Base-by-base conservation (phyloP, 2,329 filamentous ascomycete species). In the Colletotrichum karsti region DNA sequence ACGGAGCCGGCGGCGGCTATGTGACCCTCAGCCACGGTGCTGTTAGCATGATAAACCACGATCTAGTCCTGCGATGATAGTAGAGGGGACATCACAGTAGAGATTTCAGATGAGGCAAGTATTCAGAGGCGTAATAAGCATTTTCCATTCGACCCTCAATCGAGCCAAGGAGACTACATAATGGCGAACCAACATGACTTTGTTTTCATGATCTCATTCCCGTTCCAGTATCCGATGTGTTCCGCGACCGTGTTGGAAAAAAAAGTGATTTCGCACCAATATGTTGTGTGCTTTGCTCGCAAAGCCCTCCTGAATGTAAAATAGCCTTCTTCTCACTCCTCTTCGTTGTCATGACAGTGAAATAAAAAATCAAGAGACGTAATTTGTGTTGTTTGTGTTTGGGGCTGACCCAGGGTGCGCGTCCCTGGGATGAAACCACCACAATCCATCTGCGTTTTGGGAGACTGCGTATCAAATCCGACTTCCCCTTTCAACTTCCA, bases 171-270 rank as follows among this genome's bases (percentile, higher is more conserved):
- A 67, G 44, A 67, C 53, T 64, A 67, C 65, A 67, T 54, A 26
- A 20, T 64, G 60, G 46, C 65, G 64, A 67, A 64, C 53, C 60
- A 67, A 67, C 60, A 67, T 67, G 60, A 48, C 24, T 56, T n/a
- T 41, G 18, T 39, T 54, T 41, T 67, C 65, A 59, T 67, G 37
- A 59, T 67, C 60, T 67, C 65, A 59, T 67, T 64, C 55, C 65
- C 60, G 18, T 67, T 59, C 65, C 60, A 24, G 28, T 59, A 59
- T 42, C 55, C 60, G 37, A 53, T 9, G 30, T 67, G 42, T 41
- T 58, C 53, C 53, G 51, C 39, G 41, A 67, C 63, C 59, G 35
- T 57, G 48, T 39, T n/a, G n/a, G 28, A 39, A 37, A 35, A 48
- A 50, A 26, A 46, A 37, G 37, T 55, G 51, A 53, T 51, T 58